These are phyloP conservation scores for Gossypium davidsonii DNA, from an alignment of 441 rosid genomes.

Conservation along the genomic window DNA sequence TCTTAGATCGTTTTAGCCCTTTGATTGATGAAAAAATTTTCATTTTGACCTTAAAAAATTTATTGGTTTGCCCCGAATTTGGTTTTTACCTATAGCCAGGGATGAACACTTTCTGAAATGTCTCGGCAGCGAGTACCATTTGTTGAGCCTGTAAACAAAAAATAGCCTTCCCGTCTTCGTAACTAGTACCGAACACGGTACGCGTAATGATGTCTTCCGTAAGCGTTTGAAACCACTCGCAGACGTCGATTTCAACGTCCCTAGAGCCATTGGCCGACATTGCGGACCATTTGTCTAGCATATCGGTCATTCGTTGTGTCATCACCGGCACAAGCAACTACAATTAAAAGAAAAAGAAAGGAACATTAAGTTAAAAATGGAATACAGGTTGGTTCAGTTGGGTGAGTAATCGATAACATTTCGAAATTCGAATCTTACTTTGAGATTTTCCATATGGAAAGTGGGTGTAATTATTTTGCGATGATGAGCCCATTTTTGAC, in stretches of 20 bases:
- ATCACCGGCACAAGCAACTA: constrained; percentile 81
- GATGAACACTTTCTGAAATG: constrained; percentile 70
- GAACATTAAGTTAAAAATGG: background rate
- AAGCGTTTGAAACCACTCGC: constrained; percentile 69
- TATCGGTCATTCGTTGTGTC: constrained; percentile 54
- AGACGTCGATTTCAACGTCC: constrained; percentile 70
- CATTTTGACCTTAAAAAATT: too few species aligned
- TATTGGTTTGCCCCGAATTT: too few species aligned
- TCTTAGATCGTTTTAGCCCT: too few species aligned
- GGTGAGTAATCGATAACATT: too few species aligned
- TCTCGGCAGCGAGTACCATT: constrained; percentile 70
- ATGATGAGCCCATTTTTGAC: constrained; percentile 91
- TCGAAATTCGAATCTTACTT: constrained; percentile 31
- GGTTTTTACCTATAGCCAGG: constrained; percentile 70
- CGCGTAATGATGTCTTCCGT: constrained; percentile 81
- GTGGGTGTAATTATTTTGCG: constrained; percentile 74
- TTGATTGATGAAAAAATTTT: too few species aligned
- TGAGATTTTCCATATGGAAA: constrained; percentile 93
- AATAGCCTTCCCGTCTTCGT: constrained; percentile 73
- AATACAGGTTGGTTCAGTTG: background rate
- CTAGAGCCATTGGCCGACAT: constrained; percentile 21
- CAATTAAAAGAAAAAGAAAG: background rate
- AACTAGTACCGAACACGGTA: constrained; percentile 75
- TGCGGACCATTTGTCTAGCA: constrained; percentile 67
- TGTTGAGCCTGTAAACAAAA: constrained; percentile 71